Conservation (phyloP, 1,139 yeast species). For the Yamadazyma taylorii region DNA sequence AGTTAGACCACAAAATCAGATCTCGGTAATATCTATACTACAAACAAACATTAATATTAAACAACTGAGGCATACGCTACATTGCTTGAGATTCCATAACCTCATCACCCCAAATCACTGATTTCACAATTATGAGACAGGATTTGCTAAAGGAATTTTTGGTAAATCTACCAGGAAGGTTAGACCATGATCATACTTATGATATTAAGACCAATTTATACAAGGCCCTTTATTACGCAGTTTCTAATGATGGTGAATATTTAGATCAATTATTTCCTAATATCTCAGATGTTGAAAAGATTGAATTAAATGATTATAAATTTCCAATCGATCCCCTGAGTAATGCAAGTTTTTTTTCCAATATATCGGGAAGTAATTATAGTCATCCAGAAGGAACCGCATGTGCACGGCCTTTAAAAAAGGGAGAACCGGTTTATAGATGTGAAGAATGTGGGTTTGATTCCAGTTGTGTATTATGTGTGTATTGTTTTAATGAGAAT, state of each 20-base stretch:
- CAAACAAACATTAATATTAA: too few species aligned
- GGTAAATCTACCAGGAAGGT: slow-evolving; percentile 26
- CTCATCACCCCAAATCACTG: too few species aligned
- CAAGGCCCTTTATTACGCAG: slow-evolving; percentile 32
- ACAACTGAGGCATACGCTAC: too few species aligned
- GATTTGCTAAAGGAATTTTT: slow-evolving; percentile 28
- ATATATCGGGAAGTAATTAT: slow-evolving; percentile 13
- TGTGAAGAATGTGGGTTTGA: slow-evolving; percentile 70
- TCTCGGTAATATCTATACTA: too few species aligned
- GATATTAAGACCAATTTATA: slow-evolving; percentile 21
- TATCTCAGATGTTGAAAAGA: slow-evolving; percentile 20
- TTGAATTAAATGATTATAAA: slow-evolving; percentile 16
- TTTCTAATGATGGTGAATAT: slow-evolving; percentile 31
- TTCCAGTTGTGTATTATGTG: slow-evolving; percentile 73
- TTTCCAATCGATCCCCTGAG: slow-evolving; percentile 11
- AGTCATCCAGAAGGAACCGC: slow-evolving; percentile 39
- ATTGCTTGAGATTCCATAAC: too few species aligned
- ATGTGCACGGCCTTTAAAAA: slow-evolving; percentile 61
- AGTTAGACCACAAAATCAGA: too few species aligned
- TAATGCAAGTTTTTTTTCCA: slow-evolving; percentile 5
- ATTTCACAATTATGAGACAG: slow-evolving; percentile 15
- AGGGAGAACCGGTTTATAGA: slow-evolving; percentile 65
- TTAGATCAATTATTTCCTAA: slow-evolving; percentile 28
- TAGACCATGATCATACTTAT: slow-evolving; percentile 17
- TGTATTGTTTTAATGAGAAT: slow-evolving; percentile 62